Percentiles rank a stretch among this genome's conserved stretches.
Conservation (phyloP, 257 asterid species). For the Salvia splendens region DNA sequence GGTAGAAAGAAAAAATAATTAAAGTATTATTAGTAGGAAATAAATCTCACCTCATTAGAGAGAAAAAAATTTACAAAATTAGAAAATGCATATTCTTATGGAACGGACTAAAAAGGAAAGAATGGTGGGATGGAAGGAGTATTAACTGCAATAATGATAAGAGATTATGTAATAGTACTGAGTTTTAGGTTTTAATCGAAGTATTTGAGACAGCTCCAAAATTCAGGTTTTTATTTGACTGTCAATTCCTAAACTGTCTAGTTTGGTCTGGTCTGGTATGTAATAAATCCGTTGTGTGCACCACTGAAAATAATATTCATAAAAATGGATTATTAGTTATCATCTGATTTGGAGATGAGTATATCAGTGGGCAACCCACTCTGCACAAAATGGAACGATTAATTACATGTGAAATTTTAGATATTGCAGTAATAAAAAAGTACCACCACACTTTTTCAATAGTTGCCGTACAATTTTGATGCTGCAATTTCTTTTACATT, state of each 20-base stretch:
- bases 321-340: constrained; percentile 26
- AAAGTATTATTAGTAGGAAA: no score
- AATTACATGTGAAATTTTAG: constrained; percentile 29
- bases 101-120: no score
- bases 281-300: constrained; percentile 17
- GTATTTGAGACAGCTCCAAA: no score
- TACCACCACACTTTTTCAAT: background rate
- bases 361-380: constrained; percentile 36
- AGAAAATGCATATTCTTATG: no score
- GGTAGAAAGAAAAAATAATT: no score
- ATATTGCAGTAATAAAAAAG: background rate
- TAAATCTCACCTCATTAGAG: no score
- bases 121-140: no score
- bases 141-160: background rate
- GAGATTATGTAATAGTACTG: constrained; percentile 12
- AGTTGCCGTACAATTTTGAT: constrained; percentile 23
- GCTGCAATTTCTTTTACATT: background rate
- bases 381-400: constrained; percentile 8
- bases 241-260: constrained; percentile 34
- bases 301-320: constrained; percentile 27
- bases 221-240: background rate
- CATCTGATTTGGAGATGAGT: constrained; percentile 16
- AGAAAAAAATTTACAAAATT: no score
- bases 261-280: constrained; percentile 18
- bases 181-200: no score